Evolutionary conservation across 1,284 basidiomycete genomes (phyloP), one percentile per base, ranked within the genome.

Genomic region (Ganoderma lucidum): DNA sequence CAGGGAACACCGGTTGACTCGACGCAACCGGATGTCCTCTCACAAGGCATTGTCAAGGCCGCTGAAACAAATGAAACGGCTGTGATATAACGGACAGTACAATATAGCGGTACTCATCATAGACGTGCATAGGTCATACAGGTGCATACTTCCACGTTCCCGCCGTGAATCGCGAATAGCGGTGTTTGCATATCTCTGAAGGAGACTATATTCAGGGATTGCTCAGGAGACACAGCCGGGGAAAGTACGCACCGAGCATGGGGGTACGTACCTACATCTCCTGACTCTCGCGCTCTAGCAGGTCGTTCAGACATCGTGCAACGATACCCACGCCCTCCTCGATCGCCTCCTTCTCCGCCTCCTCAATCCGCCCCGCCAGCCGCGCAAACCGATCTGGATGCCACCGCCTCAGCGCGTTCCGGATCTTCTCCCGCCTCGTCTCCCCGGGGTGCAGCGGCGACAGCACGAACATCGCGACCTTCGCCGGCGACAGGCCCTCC

Each of bases 311-410:
- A 74, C 86, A 88, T 70, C 92, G 83, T 3, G 88, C 88, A n/a
- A 94, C 85, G 45, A 87, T 81, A 9, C 92, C 93, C 5, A 90
- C 90, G 0, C 86, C 91, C 69, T 89, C 87, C 73, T 91, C 88
- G 2, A 95, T 89, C 37, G 73, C 76, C 28, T 73, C 82, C 75
- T 78, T 87, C 62, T 95, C 93, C 53, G 79, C 79, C 55, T 87
- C 87, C 8, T 74, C 75, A 1, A 93, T 86, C 73, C 86, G 83
- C n/a, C 74, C 77, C 64, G 90, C 77, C 56, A 90, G 71, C 53
- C 89, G 80, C 68, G 84, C 81, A 80, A 94, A 93, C 59, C 91
- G 83, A 78, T 94, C 93, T 2, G 93, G 93, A 77, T 94, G 92
- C 92, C 92, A 94, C 65, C 90, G 83, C 42, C 91, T 84, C 76